Conservation (phyloP, 2,329 filamentous ascomycete species). For the Onygena corvina region DNA sequence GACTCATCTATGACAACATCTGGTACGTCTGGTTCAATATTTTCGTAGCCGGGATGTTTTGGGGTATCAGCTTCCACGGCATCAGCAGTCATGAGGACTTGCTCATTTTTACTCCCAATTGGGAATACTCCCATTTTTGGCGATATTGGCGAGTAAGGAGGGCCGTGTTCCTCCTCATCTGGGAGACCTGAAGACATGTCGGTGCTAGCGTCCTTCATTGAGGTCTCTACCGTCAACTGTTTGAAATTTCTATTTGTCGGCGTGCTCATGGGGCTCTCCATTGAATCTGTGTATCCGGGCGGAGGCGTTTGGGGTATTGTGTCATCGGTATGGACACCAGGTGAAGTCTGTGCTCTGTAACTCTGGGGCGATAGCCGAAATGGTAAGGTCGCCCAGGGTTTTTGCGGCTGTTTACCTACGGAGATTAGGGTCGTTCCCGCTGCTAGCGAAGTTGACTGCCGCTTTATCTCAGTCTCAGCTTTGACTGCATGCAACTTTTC, state of each 20-base stretch:
- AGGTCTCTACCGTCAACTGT: not conserved
- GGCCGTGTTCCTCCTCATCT: constrained; percentile 5
- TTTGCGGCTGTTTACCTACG: not conserved
- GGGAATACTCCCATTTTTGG: not conserved
- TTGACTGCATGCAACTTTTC: constrained; percentile 14
- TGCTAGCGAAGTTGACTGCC: not conserved
- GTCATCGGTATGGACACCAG: not conserved
- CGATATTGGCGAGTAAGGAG: constrained; percentile 10
- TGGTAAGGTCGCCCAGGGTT: not conserved
- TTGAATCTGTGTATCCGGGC: not conserved
- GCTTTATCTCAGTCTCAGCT: constrained; percentile 12
- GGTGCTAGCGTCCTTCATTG: not conserved
- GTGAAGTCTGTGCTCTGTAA: not conserved
- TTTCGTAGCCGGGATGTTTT: not conserved
- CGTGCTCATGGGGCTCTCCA: not conserved
- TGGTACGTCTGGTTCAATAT: not conserved
- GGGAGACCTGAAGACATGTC: not conserved
- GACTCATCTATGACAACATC: not conserved
- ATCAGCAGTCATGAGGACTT: not conserved
- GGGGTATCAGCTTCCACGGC: not conserved
- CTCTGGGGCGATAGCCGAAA: not conserved
- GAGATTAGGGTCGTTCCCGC: too few species aligned
- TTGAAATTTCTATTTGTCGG: not conserved
- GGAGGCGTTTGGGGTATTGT: not conserved
- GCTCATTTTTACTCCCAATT: not conserved